These are phyloP conservation scores for Tylopilus sp. DNA, from an alignment of 768 basidiomycete genomes.

Conservation along the genomic window DNA sequence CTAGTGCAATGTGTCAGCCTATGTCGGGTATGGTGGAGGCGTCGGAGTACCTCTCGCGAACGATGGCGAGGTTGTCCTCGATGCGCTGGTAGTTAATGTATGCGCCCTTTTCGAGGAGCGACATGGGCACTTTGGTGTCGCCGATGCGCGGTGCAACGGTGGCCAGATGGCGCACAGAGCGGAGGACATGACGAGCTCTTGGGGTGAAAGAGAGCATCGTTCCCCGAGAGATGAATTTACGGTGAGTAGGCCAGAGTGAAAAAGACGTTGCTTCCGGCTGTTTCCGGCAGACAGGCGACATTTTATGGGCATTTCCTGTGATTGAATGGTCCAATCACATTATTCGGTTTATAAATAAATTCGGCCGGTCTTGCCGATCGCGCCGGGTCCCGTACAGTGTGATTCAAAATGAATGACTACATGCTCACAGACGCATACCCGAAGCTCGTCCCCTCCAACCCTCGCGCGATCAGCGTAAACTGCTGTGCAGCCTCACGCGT, in stretches of 20 bases:
- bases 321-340: conserved; percentile 19
- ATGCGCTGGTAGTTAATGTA: conserved; percentile 97
- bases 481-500: conserved; percentile 85
- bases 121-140: conserved; percentile 89
- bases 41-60: conserved; percentile 67
- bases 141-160: conserved; percentile 78
- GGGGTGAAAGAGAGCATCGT: conserved; percentile 64
- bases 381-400: too few species aligned
- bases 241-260: too few species aligned
- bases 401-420: conserved; percentile 21
- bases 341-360: conserved; percentile 14
- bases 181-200: conserved; percentile 51
- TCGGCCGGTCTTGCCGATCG: background rate
- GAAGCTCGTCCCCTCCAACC: conserved; percentile 81
- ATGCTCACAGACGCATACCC: conserved; percentile 72
- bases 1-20: conserved; percentile 35
- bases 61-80: conserved; percentile 91
- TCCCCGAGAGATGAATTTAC: conserved; percentile 22
- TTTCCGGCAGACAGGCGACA: conserved; percentile 12
- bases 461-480: conserved; percentile 80
- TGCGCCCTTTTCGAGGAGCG: conserved; percentile 73
- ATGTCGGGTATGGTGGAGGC: background rate
- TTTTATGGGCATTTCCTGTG: conserved; percentile 17
- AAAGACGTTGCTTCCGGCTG: conserved; percentile 18
- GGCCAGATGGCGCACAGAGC: conserved; percentile 66